Base-by-base conservation (phyloP, 352 stramenopile genomes). In the Pythium dissimile region DNA sequence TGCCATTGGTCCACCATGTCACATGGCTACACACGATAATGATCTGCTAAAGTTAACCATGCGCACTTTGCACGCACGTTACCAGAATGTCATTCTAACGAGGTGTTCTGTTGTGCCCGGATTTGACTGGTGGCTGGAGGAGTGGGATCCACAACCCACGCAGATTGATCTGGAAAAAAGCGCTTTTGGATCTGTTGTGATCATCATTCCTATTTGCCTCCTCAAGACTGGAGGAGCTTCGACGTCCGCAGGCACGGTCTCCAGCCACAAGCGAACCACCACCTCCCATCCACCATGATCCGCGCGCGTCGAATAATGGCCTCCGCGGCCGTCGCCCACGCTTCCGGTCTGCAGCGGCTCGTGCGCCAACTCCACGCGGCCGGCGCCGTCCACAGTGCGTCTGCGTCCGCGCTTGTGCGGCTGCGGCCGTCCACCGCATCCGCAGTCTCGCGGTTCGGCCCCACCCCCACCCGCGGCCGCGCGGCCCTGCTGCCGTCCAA, bases 221-320 rank as follows among this genome's bases (percentile, higher is more conserved):
- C 32, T n/a, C n/a, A n/a, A n/a, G n/a, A n/a, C n/a, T n/a, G n/a
- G n/a, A 31, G 44, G 23, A 52, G 44, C 45, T 53, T 53, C 45
- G 45, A 53, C 45, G 27, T 41, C 45, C 34, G n/a, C n/a, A n/a
- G n/a, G n/a, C n/a, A n/a, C n/a, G n/a, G n/a, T n/a, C n/a, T n/a
- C n/a, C n/a, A n/a, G n/a, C n/a, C n/a, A n/a, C n/a, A n/a, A 41
- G 7, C 43, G 23, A 11, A 37, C 48, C 38, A 23, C 28, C 20
- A 48, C 13, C 42, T 13, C 32, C 13, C 41, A 20, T 16, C 10
- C 10, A 26, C 24, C 10, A 72, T 73, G 66, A 54, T 73, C 35
- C 66, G 66, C 24, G 56, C 60, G 31, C 60, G 60, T 20, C 65
- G 62, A 27, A 43, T 64, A 24, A 34, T 72, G 43, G 47, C 46